Conservation (phyloP, 2,329 filamentous ascomycete genomes). For the Fusarium secorum region DNA sequence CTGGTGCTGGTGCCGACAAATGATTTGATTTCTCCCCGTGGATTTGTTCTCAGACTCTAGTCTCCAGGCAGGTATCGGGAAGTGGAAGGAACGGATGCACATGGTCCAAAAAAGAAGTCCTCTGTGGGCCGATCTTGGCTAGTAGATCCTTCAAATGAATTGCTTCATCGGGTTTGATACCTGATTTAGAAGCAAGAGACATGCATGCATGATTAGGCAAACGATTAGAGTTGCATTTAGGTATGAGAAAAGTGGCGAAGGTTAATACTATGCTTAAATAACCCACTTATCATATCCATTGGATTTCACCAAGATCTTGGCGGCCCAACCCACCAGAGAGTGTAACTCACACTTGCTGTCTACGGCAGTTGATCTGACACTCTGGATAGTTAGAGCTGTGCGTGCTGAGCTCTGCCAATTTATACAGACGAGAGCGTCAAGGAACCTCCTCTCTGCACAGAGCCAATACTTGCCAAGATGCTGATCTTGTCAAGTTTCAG, state of each 20-base stretch:
- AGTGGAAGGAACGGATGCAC: not conserved
- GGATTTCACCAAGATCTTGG: conserved; percentile 6
- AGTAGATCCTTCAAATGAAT: not conserved
- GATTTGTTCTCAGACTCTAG: not conserved
- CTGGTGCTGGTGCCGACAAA: no score
- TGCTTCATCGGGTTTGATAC: not conserved
- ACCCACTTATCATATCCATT: conserved; percentile 5
- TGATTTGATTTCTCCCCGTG: not conserved
- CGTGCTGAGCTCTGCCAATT: not conserved
- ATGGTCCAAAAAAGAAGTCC: not conserved
- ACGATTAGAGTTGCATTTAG: conserved; percentile 12
- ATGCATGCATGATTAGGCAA: not conserved
- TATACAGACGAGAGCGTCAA: not conserved
- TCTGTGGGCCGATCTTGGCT: not conserved
- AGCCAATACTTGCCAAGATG: conserved; percentile 25
- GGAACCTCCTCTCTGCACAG: not conserved
- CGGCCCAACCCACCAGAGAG: not conserved
- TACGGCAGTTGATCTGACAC: not conserved
- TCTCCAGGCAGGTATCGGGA: not conserved
- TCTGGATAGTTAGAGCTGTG: not conserved
- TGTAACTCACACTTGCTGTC: not conserved
- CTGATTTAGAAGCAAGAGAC: not conserved
- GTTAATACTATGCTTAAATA: conserved; percentile 19
- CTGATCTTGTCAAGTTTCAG: conserved; percentile 31
- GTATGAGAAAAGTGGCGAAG: conserved; percentile 16